A percentile compares a stretch with the other conserved stretches of the same genome.
phyloP scores from a whole-genome alignment of 2,329 filamentous ascomycete genomes.

The Paecilomyces variotii region DNA sequence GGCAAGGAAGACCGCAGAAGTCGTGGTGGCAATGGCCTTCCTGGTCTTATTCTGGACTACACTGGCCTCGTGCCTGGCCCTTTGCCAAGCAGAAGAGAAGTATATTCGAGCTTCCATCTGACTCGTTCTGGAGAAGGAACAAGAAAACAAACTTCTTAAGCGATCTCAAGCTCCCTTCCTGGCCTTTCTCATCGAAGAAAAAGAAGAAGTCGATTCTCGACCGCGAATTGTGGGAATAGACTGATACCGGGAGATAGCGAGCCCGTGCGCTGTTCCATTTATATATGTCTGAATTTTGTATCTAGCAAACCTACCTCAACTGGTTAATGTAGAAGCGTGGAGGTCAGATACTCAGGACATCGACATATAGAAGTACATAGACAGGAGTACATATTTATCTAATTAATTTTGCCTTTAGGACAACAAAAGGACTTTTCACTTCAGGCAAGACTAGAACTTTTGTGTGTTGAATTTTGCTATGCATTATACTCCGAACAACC shows the following conservation, averaged over 20 bases:
- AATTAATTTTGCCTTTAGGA: too few relatives aligned
- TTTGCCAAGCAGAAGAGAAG: background rate
- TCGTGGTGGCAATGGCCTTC: background rate
- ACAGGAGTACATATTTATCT: too few relatives aligned
- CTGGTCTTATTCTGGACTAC: background rate
- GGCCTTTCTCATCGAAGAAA: background rate
- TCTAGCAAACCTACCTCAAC: background rate
- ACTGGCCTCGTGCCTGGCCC: background rate
- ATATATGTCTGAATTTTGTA: background rate
- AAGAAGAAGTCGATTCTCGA: background rate
- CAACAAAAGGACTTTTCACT: too few relatives aligned
- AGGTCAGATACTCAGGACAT: background rate
- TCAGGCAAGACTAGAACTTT: too few relatives aligned
- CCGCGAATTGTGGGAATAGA: background rate
- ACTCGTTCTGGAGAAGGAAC: background rate
- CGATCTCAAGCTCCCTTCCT: background rate
- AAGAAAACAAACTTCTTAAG: background rate
- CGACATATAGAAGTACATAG: background rate
- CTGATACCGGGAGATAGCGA: background rate
- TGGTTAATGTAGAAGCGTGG: background rate
- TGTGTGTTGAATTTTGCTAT: too few relatives aligned
- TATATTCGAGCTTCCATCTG: background rate
- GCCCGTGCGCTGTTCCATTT: background rate
- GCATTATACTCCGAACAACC: too few relatives aligned
- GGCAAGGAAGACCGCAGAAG: conserved; percentile 9